Evolutionary conservation across 148 eudicot genomes (phyloP).

Genomic region (Linanthus parryae): DNA sequence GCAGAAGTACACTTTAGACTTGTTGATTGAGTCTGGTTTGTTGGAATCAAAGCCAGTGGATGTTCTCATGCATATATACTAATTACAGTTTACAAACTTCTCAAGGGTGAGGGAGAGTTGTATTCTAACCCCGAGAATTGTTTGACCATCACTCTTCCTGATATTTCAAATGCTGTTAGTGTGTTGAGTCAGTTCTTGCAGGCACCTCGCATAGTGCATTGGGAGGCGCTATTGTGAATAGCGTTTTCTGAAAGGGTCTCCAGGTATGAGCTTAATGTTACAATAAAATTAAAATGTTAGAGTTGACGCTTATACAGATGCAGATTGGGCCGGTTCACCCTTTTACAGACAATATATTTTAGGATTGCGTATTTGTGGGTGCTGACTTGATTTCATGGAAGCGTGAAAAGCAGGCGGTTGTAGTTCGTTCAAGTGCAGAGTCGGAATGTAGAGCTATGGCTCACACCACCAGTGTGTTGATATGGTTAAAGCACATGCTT

Average conservation of each 20-base stretch:
- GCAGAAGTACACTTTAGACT: no score
- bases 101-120: no score
- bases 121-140: no score
- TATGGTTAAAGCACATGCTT: background rate
- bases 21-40: no score
- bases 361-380: no score
- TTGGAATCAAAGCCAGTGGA: no score
- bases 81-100: no score
- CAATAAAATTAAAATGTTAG: background rate
- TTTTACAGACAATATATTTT: background rate
- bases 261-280: background rate
- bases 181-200: background rate
- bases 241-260: background rate
- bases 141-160: background rate
- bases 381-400: no score
- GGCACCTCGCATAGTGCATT: background rate
- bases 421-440: background rate
- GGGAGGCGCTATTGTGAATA: background rate
- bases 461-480: background rate
- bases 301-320: background rate
- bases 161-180: slow-evolving; percentile 1
- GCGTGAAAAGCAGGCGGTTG: no score
- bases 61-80: no score
- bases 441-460: slow-evolving; percentile 4
- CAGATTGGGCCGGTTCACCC: background rate